phyloP scores from a whole-genome alignment of 2,329 filamentous ascomycete species.

The Fusarium incarnatum region DNA sequence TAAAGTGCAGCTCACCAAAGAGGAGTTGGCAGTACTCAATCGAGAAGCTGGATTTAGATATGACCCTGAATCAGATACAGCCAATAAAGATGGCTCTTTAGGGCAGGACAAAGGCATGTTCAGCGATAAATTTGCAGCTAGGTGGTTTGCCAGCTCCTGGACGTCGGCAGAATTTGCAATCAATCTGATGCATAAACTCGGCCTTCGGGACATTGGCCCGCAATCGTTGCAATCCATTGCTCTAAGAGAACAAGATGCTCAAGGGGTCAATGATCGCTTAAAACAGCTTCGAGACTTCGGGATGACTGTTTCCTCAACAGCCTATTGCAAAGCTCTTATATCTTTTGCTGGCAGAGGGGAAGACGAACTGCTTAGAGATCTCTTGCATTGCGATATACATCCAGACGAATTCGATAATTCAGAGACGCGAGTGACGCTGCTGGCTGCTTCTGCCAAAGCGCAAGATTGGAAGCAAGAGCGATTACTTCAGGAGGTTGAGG shows the following conservation, averaged over 20 bases:
- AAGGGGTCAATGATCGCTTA: conserved; percentile 69
- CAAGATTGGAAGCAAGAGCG: conserved; percentile 56
- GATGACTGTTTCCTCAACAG: conserved; percentile 70
- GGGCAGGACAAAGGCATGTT: conserved; percentile 37
- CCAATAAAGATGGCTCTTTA: neutral
- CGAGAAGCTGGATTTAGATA: neutral
- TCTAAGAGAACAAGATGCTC: conserved; percentile 67
- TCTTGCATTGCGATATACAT: conserved; percentile 64
- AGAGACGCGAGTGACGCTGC: conserved; percentile 55
- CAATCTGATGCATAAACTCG: conserved; percentile 75
- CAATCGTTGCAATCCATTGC: conserved; percentile 82
- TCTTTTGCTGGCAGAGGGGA: conserved; percentile 71
- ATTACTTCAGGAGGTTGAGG: conserved; percentile 59
- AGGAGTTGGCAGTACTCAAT: conserved; percentile 51
- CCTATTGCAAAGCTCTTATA: conserved; percentile 74
- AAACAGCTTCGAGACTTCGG: conserved; percentile 69
- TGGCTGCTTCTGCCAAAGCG: conserved; percentile 47
- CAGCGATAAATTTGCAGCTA: conserved; percentile 73
- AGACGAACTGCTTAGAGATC: conserved; percentile 58
- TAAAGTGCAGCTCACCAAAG: conserved; percentile 50
- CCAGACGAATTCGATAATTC: conserved; percentile 66
- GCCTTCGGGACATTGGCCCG: conserved; percentile 78
- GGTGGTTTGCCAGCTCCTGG: conserved; percentile 80
- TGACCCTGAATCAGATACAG: neutral
- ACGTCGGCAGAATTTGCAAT: conserved; percentile 79